Conservation (phyloP, 495 filamentous ascomycete species). For the Penicillium atrosanguineum region DNA sequence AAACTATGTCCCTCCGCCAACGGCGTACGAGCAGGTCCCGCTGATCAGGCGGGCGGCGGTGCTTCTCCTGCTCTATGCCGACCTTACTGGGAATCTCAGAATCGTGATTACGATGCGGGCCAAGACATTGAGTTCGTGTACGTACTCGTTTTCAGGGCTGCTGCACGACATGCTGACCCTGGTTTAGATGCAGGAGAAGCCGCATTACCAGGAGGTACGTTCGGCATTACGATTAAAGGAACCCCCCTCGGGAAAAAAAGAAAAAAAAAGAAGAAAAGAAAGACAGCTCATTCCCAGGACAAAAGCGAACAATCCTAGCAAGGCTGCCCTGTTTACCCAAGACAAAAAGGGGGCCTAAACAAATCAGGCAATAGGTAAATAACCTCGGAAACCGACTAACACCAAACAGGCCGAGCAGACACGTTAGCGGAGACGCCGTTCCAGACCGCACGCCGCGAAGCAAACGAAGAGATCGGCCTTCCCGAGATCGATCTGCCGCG, state of each 20-base stretch:
- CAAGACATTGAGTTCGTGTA: constrained; percentile 63
- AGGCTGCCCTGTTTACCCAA: neutral
- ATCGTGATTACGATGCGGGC: constrained; percentile 88
- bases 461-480: constrained; percentile 86
- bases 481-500: constrained; percentile 64
- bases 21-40: constrained; percentile 62
- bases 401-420: constrained; percentile 48
- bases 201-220: constrained; percentile 79
- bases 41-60: constrained; percentile 76
- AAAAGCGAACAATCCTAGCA: neutral
- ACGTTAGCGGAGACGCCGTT: constrained; percentile 51
- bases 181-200: constrained; percentile 67
- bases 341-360: neutral
- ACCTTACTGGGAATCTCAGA: constrained; percentile 68
- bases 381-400: neutral
- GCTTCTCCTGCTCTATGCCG: constrained; percentile 79
- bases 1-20: constrained; percentile 61
- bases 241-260: neutral
- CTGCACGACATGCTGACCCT: constrained; percentile 24
- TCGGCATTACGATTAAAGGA: constrained; percentile 3
- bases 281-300: too few relatives aligned
- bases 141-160: constrained; percentile 12
- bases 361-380: too few relatives aligned
- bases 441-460: constrained; percentile 82
- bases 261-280: neutral